A percentile compares a stretch with the other conserved stretches of the same genome.
Conservation (phyloP, 31 red algal species). For the Bonnemaisonia californica region DNA sequence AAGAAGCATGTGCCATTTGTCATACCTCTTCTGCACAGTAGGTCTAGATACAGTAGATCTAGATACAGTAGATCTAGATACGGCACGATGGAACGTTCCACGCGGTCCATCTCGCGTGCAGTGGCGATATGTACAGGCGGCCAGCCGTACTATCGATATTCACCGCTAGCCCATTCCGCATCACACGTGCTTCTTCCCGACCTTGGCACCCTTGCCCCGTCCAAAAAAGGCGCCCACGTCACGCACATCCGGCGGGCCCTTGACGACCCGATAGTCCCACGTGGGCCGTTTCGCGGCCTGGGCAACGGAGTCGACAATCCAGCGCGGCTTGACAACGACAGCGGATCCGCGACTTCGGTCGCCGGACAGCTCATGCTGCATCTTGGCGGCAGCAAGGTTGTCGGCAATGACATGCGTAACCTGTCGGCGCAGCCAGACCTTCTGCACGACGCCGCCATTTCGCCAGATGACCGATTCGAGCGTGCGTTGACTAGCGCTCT, state of each 20-base stretch:
- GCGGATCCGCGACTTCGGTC: not conserved
- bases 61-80: too few relatives aligned
- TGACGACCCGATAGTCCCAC: constrained; percentile 43
- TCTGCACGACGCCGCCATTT: constrained; percentile 52
- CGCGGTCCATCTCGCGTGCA: too few relatives aligned
- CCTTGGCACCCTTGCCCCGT: not conserved
- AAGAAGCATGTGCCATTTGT: too few relatives aligned
- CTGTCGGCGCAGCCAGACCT: constrained; percentile 36
- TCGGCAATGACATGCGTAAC: constrained; percentile 72
- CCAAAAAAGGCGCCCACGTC: constrained; percentile 40
- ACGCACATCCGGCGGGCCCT: not conserved
- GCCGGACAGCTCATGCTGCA: constrained; percentile 44
- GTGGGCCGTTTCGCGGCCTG: constrained; percentile 24
- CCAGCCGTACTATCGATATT: too few relatives aligned
- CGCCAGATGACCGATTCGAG: constrained; percentile 49
- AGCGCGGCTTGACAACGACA: constrained; percentile 52
- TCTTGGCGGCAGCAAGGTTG: constrained; percentile 51
- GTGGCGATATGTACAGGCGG: too few relatives aligned
- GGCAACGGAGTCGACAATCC: constrained; percentile 43
- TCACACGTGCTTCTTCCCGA: constrained; percentile 3
- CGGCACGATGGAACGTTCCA: too few relatives aligned
- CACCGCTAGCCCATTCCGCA: too few relatives aligned
- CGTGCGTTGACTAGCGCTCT: constrained; percentile 46
- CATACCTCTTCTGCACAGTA: too few relatives aligned
- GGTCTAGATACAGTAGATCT: too few relatives aligned